Conservation (phyloP, 2,329 filamentous ascomycete species). For the Coleophoma crateriformis region DNA sequence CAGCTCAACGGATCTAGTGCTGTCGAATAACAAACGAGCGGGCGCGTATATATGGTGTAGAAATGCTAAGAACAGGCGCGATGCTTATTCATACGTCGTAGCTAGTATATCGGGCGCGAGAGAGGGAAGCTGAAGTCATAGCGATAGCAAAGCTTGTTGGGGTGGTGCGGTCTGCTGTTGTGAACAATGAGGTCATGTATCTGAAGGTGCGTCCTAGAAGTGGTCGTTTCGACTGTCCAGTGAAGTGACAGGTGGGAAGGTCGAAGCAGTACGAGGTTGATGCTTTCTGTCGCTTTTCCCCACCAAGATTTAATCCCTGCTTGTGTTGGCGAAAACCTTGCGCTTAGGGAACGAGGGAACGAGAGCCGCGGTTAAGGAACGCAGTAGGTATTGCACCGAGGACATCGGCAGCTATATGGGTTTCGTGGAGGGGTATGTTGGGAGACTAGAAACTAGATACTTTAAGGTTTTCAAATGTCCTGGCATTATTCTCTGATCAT, state of each 20-base stretch:
- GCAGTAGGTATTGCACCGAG: neutral
- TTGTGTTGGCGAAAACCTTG: neutral
- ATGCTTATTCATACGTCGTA: neutral
- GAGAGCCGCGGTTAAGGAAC: neutral
- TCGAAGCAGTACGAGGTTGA: neutral
- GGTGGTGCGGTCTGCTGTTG: neutral
- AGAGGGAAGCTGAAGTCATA: neutral
- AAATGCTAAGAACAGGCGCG: neutral
- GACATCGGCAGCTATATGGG: too few relatives aligned
- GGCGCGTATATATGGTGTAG: neutral
- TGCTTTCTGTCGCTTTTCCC: neutral
- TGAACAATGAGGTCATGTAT: neutral
- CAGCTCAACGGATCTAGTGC: constrained; percentile 1
- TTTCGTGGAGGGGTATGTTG: too few relatives aligned
- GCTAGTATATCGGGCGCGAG: neutral
- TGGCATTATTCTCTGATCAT: too few relatives aligned
- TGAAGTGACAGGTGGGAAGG: neutral
- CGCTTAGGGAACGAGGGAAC: neutral
- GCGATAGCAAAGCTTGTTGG: neutral
- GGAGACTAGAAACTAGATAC: too few relatives aligned
- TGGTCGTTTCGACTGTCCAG: neutral
- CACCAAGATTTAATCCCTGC: constrained; percentile 1
- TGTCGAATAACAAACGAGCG: neutral
- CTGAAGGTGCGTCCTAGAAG: too few relatives aligned
- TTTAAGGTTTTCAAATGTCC: too few relatives aligned